Evolutionary conservation across 306 rosid species (phyloP).

Genomic region (Alnus glutinosa): DNA sequence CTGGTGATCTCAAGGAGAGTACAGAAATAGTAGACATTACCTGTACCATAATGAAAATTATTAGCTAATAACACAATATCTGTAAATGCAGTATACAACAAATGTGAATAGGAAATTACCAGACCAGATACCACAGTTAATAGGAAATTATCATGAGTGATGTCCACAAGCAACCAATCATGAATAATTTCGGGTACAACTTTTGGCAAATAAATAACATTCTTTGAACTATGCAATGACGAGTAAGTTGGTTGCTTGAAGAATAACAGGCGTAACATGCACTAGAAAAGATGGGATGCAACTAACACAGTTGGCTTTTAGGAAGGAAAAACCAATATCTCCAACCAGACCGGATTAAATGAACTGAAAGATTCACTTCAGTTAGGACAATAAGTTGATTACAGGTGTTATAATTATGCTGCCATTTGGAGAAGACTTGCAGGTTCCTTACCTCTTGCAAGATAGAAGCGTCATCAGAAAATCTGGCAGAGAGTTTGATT

Average conservation of each 20-base stretch:
- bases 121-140: background rate
- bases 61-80: slow-evolving; percentile 7
- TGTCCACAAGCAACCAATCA: background rate
- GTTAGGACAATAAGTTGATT: background rate
- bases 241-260: background rate
- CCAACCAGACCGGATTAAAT: background rate
- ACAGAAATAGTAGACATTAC: slow-evolving; percentile 68
- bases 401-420: slow-evolving; percentile 3
- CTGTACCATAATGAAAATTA: slow-evolving; percentile 43
- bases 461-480: slow-evolving; percentile 71
- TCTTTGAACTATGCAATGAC: background rate
- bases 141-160: background rate
- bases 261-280: background rate
- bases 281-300: background rate
- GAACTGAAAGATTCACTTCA: background rate
- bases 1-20: slow-evolving; percentile 82
- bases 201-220: background rate
- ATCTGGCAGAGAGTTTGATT: slow-evolving; percentile 71
- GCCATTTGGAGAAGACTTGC: slow-evolving; percentile 11
- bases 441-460: slow-evolving; percentile 77
- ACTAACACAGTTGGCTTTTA: background rate
- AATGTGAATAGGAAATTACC: background rate
- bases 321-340: background rate
- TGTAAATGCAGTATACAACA: slow-evolving; percentile 14
- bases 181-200: background rate